Conservation (phyloP, 805 yeast genomes). For the Metschnikowia henanensis region DNA sequence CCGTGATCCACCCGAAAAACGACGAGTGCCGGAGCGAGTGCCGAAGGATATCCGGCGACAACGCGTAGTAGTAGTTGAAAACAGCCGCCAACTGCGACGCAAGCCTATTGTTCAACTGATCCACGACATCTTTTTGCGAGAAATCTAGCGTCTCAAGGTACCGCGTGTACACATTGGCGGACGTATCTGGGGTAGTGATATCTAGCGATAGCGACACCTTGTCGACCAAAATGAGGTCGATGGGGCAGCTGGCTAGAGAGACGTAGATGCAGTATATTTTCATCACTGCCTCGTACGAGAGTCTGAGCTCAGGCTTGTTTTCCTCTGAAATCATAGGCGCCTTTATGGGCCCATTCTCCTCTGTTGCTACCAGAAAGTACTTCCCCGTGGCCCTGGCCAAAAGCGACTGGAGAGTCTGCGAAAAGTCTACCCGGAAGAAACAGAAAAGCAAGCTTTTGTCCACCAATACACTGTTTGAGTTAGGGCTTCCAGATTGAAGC, state of each 20-base stretch:
- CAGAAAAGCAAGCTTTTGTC: constrained; percentile 24
- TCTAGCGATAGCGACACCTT: constrained; percentile 25
- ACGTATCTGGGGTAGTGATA: constrained; percentile 25
- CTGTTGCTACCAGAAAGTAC: not conserved
- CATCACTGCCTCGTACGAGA: constrained; percentile 25
- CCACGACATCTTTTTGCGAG: constrained; percentile 3
- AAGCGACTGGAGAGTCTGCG: constrained; percentile 20
- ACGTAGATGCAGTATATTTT: constrained; percentile 26
- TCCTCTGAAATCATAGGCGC: not conserved
- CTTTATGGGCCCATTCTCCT: not conserved
- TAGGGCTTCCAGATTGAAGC: constrained; percentile 13
- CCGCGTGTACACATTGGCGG: constrained; percentile 24
- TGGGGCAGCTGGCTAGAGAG: constrained; percentile 27
- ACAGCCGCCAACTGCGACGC: constrained; percentile 26
- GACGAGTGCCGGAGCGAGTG: constrained; percentile 15
- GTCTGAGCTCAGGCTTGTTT: constrained; percentile 8
- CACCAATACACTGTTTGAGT: constrained; percentile 18
- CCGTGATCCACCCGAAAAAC: constrained; percentile 20
- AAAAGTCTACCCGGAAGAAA: constrained; percentile 26
- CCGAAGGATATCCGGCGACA: constrained; percentile 17
- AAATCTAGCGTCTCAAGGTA: constrained; percentile 18
- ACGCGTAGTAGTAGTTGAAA: constrained; percentile 23
- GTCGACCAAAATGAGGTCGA: constrained; percentile 20
- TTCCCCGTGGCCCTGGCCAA: constrained; percentile 14
- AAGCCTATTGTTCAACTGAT: constrained; percentile 15